Conservation (phyloP, 1,139 yeast species). For the Debaryomyces sp. region DNA sequence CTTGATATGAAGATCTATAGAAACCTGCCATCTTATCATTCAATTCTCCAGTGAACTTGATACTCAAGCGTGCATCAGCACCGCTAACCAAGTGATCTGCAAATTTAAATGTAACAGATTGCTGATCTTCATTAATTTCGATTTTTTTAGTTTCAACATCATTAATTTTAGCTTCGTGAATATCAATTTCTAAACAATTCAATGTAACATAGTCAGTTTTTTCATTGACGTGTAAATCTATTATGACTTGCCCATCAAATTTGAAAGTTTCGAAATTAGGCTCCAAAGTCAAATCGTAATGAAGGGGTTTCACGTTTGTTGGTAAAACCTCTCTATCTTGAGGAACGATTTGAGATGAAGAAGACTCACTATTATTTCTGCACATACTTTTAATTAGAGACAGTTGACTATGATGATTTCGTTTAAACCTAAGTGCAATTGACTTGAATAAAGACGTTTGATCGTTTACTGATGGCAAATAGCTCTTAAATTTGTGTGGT, state of each 20-base stretch:
- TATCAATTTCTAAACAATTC: conserved; percentile 67
- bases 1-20: conserved; percentile 71
- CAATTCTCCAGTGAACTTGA: conserved; percentile 69
- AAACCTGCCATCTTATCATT: conserved; percentile 88
- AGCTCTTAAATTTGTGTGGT: neutral
- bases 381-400: conserved; percentile 4
- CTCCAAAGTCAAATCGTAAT: conserved; percentile 71
- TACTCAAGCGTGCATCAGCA: conserved; percentile 43
- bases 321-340: conserved; percentile 70
- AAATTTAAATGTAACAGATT: conserved; percentile 66
- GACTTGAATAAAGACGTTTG: neutral
- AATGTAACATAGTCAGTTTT: conserved; percentile 53
- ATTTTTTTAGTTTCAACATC: conserved; percentile 34
- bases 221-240: conserved; percentile 66
- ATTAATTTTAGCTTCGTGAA: conserved; percentile 53
- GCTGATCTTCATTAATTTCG: conserved; percentile 54
- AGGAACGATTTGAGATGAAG: conserved; percentile 19
- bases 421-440: neutral
- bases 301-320: conserved; percentile 68
- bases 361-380: conserved; percentile 10
- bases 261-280: conserved; percentile 74
- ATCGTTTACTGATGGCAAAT: neutral
- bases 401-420: conserved; percentile 1
- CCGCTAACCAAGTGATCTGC: conserved; percentile 50
- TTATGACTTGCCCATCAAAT: conserved; percentile 65